These are phyloP conservation scores for Scheffersomyces lignosus DNA, from an alignment of 805 yeast species.

Conservation along the genomic window DNA sequence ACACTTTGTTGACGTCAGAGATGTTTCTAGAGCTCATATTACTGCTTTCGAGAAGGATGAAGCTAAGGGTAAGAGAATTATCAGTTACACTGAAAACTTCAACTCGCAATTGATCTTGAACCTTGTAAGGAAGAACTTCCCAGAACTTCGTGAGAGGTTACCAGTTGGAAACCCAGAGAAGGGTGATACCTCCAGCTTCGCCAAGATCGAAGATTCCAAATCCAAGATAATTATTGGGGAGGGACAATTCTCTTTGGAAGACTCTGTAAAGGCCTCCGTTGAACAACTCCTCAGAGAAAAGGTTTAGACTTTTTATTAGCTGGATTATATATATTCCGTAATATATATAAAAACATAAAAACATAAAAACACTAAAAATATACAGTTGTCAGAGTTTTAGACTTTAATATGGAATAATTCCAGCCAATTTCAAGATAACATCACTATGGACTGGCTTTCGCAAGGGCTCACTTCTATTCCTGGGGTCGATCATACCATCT, in stretches of 20 bases:
- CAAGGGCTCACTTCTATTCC: too few relatives aligned
- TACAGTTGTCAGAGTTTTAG: too few relatives aligned
- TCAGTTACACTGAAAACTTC: slow-evolving; percentile 12
- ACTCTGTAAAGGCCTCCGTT: slow-evolving; percentile 21
- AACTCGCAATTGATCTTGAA: slow-evolving; percentile 14
- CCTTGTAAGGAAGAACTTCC: slow-evolving; percentile 16
- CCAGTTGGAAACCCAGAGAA: slow-evolving; percentile 15
- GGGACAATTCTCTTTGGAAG: slow-evolving; percentile 15
- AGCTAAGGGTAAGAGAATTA: slow-evolving; percentile 1
- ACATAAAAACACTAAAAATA: too few relatives aligned
- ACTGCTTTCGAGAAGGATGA: slow-evolving; percentile 5
- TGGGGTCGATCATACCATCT: too few relatives aligned
- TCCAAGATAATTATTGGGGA: slow-evolving; percentile 16
- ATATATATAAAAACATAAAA: too few relatives aligned
- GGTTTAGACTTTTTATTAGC: too few relatives aligned
- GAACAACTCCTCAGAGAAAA: too few relatives aligned
- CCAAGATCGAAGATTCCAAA: slow-evolving; percentile 13
- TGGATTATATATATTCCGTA: too few relatives aligned
- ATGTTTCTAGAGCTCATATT: slow-evolving; percentile 8
- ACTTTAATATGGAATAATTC: too few relatives aligned
- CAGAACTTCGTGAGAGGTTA: slow-evolving; percentile 13
- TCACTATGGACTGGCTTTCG: too few relatives aligned
- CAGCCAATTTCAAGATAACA: too few relatives aligned
- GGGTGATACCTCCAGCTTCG: too few relatives aligned
- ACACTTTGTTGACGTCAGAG: slow-evolving; percentile 16